A percentile compares a stretch with the other conserved stretches of the same genome.
Conservation (phyloP, 345 rosid genomes). For the Populus nigra region DNA sequence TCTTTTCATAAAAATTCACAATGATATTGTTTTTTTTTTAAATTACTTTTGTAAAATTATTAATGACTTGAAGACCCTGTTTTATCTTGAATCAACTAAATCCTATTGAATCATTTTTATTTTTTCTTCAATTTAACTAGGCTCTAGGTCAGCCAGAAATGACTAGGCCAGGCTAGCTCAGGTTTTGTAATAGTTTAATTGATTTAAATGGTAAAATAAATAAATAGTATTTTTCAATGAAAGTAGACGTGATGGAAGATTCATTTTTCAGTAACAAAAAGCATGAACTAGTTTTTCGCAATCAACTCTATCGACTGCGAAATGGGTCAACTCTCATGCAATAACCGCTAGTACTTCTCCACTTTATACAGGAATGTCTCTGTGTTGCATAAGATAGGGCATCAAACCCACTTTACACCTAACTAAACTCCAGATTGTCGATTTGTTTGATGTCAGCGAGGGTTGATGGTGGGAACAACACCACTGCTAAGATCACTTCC, state of each 20-base stretch:
- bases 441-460: constrained; percentile 41
- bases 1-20: no score
- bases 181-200: no score
- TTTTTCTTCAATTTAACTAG: no score
- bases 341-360: background rate
- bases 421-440: background rate
- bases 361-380: background rate
- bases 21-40: no score
- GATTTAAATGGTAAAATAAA: no score
- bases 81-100: no score
- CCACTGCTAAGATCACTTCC: constrained; percentile 76
- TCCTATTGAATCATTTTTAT: no score
- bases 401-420: background rate
- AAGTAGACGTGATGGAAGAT: background rate
- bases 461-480: constrained; percentile 43
- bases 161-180: no score
- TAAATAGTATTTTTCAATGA: background rate
- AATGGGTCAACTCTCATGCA: background rate
- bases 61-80: no score
- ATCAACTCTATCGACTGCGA: background rate
- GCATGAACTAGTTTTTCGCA: background rate
- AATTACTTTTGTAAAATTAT: no score
- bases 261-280: background rate
- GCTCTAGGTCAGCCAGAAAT: no score
- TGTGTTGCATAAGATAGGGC: background rate